These are phyloP conservation scores for Apiotrichum siamense DNA, from an alignment of 1,284 basidiomycete species.

Conservation along the genomic window DNA sequence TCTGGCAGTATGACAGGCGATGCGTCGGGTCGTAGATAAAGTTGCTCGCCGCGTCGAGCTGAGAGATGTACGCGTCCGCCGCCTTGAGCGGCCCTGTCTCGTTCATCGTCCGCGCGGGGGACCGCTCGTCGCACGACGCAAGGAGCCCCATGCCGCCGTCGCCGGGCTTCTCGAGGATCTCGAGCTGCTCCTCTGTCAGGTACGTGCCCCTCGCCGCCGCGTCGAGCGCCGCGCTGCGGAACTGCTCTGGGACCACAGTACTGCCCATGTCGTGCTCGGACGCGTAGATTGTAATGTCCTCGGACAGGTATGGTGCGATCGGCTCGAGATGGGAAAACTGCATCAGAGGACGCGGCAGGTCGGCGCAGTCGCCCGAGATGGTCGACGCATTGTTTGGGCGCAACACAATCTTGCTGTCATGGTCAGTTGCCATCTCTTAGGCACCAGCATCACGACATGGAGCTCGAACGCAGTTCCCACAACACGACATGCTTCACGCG, in stretches of 20 bases:
- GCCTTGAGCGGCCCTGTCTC: neutral
- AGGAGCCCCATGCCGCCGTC: slow-evolving; percentile 1
- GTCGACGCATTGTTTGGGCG: slow-evolving; percentile 23
- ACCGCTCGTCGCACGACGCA: neutral
- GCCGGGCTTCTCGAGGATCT: slow-evolving; percentile 3
- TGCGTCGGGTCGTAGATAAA: slow-evolving; percentile 37
- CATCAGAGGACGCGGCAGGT: slow-evolving; percentile 20
- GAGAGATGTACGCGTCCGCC: neutral
- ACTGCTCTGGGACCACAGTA: slow-evolving; percentile 35
- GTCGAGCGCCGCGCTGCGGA: slow-evolving; percentile 27
- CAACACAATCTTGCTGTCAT: slow-evolving; percentile 28
- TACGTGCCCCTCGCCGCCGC: slow-evolving; percentile 22
- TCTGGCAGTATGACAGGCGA: slow-evolving; percentile 33
- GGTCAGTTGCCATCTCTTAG: too few relatives aligned
- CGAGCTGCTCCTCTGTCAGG: slow-evolving; percentile 29
- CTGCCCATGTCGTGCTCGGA: slow-evolving; percentile 45
- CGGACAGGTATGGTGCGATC: slow-evolving; percentile 31
- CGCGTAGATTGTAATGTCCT: slow-evolving; percentile 29
- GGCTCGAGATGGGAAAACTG: slow-evolving; percentile 33
- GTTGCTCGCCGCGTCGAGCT: slow-evolving; percentile 14
- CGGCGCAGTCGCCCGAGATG: slow-evolving; percentile 27
- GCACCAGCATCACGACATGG: too few relatives aligned
- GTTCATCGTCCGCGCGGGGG: neutral
- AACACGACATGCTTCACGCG: too few relatives aligned
- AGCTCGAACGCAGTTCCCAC: too few relatives aligned